Percentiles rank a stretch among this genome's conserved stretches.
Conservation (phyloP, 129 eudicot genomes). For the Calendula officinalis region DNA sequence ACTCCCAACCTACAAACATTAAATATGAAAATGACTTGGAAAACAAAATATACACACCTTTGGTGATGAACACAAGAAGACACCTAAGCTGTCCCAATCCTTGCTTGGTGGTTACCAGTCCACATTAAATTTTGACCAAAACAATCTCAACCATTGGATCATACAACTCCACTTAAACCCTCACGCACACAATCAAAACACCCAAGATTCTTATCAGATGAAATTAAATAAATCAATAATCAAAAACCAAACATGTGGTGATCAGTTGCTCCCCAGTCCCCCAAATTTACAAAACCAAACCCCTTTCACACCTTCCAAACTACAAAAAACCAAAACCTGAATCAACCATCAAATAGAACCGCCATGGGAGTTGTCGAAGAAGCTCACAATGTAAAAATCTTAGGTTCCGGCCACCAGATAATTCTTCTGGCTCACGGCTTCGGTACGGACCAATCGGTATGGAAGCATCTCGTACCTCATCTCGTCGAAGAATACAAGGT, state of each 20-base stretch:
- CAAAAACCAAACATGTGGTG: constrained; percentile 22
- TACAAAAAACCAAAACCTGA: not conserved
- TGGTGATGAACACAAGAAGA: constrained; percentile 5
- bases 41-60: not conserved
- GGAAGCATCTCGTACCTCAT: constrained; percentile 93
- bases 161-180: constrained; percentile 13
- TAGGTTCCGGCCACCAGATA: constrained; percentile 57
- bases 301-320: not conserved
- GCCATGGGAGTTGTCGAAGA: constrained; percentile 76
- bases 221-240: not conserved
- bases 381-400: constrained; percentile 78
- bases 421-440: constrained; percentile 85
- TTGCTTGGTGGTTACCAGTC: constrained; percentile 22
- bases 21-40: constrained; percentile 1
- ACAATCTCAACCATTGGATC: constrained; percentile 33
- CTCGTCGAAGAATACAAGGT: constrained; percentile 64
- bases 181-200: constrained; percentile 3
- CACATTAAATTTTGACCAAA: constrained; percentile 7
- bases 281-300: constrained; percentile 17
- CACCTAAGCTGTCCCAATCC: constrained; percentile 20
- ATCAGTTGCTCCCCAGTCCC: not conserved
- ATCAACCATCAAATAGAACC: constrained; percentile 4
- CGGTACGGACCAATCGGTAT: constrained; percentile 95
- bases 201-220: constrained; percentile 25
- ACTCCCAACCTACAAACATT: constrained; percentile 8